Evolutionary conservation across 106 monocot species (phyloP), one percentile per base, ranked within the genome.

Genomic region (Dendrobium nobile): DNA sequence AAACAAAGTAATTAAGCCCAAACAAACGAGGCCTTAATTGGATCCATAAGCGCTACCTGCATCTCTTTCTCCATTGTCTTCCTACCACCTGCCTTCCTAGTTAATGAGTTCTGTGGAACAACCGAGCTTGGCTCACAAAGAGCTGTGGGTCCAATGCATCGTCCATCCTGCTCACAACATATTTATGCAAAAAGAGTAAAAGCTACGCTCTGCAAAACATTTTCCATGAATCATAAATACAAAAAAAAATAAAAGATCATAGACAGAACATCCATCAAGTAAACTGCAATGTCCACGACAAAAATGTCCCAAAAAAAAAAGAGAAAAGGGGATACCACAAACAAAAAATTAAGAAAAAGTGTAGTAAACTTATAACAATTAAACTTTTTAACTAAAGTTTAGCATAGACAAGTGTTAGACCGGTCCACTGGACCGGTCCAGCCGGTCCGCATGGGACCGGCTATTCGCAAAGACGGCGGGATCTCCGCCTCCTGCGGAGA

Each of bases 51-150:
- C 47, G 31, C 44, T 83, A 95, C 93, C 99, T 91, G 92, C 92
- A 95, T 99, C 80, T 99, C 89, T 86, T 88, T 99, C 72, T 91
- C 99, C 5, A 41, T 13, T 20, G 76, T 54, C 81, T 88, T 95
- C 87, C 91, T 87, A 47, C 99, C 95, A 84, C 99, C 99, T 72
- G 93, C 95, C 83, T 95, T 99, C 82, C 95, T 95, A 45, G 99
- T 99, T 47, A 83, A 47, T 59, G 90, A 95, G 75, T 99, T 93
- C 37, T 84, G 89, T 41, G 79, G 84, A 65, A 82, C 15, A 82
- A 90, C 48, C 19, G 83, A 84, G 54, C 87, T 80, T 77, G 85
- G 79, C 67, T 91, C 95, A 81, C 59, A 82, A 79, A 78, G 67
- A 47, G 81, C 1, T 78, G 83, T 83, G 68, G 85, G 75, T 73